These are phyloP conservation scores for Pisolithus sp. DNA, from an alignment of 768 basidiomycete genomes.

Conservation along the genomic window DNA sequence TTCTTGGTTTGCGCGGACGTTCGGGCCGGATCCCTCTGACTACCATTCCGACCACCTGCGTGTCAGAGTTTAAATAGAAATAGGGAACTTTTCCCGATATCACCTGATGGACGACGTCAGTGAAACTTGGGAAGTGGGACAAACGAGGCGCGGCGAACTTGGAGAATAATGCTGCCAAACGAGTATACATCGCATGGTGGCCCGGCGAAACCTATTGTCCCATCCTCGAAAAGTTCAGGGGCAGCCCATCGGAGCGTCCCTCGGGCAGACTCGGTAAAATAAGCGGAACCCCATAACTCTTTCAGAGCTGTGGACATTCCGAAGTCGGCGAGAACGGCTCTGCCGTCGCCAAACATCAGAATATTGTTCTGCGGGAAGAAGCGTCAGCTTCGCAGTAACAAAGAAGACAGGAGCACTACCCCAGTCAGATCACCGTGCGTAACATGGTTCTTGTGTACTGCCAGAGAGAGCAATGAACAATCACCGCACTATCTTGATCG, in stretches of 20 bases:
- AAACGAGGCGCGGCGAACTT: not conserved
- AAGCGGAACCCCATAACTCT: conserved; percentile 20
- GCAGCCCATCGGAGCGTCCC: conserved; percentile 40
- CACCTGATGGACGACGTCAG: not conserved
- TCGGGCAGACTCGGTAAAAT: conserved; percentile 27
- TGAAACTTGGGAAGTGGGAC: not conserved
- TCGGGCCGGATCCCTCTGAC: conserved; percentile 1
- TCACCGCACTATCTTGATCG: too few species aligned
- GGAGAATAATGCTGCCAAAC: conserved; percentile 23
- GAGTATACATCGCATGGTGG: conserved; percentile 33
- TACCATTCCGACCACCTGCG: conserved; percentile 3
- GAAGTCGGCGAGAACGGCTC: conserved; percentile 38
- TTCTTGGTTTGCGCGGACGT: conserved; percentile 2
- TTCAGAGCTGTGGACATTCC: conserved; percentile 36
- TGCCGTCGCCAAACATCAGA: conserved; percentile 14
- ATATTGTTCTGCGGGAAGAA: conserved; percentile 11
- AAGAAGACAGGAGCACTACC: conserved; percentile 2
- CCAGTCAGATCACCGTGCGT: conserved; percentile 15
- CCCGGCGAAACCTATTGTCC: conserved; percentile 7
- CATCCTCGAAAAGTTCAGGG: conserved; percentile 23
- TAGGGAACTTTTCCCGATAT: conserved; percentile 6
- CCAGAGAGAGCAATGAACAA: not conserved
- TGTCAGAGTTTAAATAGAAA: conserved; percentile 1
- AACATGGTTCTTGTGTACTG: conserved; percentile 12
- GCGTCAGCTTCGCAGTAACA: too few species aligned